These are phyloP conservation scores for Cyberlindnera xylosilytica DNA, from an alignment of 805 yeast genomes.

Conservation along the genomic window DNA sequence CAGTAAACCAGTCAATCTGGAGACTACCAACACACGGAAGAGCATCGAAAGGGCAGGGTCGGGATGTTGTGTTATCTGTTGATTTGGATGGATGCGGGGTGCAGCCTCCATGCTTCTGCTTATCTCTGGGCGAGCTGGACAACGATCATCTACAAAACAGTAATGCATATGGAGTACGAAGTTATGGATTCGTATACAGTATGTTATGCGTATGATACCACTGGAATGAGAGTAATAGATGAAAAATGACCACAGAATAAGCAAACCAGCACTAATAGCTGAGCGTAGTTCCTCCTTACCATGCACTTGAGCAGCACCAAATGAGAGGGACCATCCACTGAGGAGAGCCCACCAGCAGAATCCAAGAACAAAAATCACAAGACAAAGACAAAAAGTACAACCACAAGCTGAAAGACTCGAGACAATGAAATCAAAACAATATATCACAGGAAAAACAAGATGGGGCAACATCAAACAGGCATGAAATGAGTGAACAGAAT, in stretches of 20 bases:
- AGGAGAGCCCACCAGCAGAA: neutral
- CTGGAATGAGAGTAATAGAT: too few relatives aligned
- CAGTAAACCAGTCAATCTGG: constrained; percentile 23
- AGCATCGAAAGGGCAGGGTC: constrained; percentile 6
- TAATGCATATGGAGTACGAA: too few relatives aligned
- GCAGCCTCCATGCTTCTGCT: too few relatives aligned
- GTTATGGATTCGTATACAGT: neutral
- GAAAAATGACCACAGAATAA: neutral
- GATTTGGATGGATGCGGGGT: neutral
- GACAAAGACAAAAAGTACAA: too few relatives aligned
- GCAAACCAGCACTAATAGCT: constrained; percentile 4
- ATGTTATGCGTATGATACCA: neutral
- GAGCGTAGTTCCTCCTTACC: too few relatives aligned
- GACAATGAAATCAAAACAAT: too few relatives aligned
- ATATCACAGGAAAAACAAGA: too few relatives aligned
- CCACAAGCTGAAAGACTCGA: too few relatives aligned
- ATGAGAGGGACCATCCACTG: neutral
- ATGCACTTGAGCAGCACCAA: neutral
- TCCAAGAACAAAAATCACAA: neutral
- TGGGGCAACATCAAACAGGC: too few relatives aligned
- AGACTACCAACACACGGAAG: neutral
- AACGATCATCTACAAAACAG: too few relatives aligned
- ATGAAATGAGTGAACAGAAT: too few relatives aligned
- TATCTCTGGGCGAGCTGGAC: too few relatives aligned
- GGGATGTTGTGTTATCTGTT: constrained; percentile 17